These are phyloP conservation scores for Macrophomina pseudophaseolina DNA, from an alignment of 2,329 filamentous ascomycete species.

Conservation along the genomic window DNA sequence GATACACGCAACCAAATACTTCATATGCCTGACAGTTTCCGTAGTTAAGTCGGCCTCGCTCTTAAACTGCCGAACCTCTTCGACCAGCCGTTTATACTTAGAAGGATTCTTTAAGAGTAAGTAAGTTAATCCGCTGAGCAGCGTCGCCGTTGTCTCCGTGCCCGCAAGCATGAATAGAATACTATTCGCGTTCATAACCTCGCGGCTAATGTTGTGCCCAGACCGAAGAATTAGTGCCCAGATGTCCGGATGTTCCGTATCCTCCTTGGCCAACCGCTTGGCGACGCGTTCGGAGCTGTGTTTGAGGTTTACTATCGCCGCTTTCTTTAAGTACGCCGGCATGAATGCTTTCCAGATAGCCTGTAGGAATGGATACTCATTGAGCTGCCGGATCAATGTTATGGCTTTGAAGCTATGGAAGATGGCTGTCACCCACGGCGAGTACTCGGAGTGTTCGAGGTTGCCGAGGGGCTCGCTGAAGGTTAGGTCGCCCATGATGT, in stretches of 20 bases:
- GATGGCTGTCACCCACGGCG: slow-evolving; percentile 40
- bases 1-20: slow-evolving; percentile 34
- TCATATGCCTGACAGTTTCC: neutral
- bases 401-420: slow-evolving; percentile 33
- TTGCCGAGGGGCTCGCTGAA: slow-evolving; percentile 40
- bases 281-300: neutral
- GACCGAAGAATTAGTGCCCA: slow-evolving; percentile 44
- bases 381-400: slow-evolving; percentile 27
- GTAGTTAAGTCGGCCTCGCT: neutral
- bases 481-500: slow-evolving; percentile 40
- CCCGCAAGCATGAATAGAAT: slow-evolving; percentile 41
- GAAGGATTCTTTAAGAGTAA: slow-evolving; percentile 36
- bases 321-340: slow-evolving; percentile 29
- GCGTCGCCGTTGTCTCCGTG: slow-evolving; percentile 48
- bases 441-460: slow-evolving; percentile 37
- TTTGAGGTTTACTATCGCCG: slow-evolving; percentile 30
- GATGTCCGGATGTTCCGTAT: slow-evolving; percentile 37
- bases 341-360: slow-evolving; percentile 36
- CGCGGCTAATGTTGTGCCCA: neutral
- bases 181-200: slow-evolving; percentile 22
- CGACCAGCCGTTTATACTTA: neutral
- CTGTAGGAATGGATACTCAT: slow-evolving; percentile 42
- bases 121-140: slow-evolving; percentile 44
- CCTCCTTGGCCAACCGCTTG: slow-evolving; percentile 30
- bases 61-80: slow-evolving; percentile 4